Evolutionary conservation across 495 filamentous ascomycete species (phyloP).

Genomic region (Polyplosphaeria fusca): DNA sequence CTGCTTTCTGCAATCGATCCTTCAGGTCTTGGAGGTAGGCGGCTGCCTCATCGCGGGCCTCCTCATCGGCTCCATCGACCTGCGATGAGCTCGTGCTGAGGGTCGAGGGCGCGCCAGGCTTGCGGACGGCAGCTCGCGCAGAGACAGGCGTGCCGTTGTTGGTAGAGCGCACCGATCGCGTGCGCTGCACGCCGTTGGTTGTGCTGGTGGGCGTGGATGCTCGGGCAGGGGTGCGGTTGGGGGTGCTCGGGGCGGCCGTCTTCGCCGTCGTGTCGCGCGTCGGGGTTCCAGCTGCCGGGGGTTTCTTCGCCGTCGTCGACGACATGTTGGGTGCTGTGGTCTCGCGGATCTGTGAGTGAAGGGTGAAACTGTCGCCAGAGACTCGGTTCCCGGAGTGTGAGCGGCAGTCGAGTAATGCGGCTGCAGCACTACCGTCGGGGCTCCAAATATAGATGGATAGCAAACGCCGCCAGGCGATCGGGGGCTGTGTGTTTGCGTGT

Average conservation of each 20-base stretch:
- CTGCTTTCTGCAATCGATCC: slow-evolving; percentile 73
- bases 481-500: too few relatives aligned
- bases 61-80: slow-evolving; percentile 47
- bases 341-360: too few relatives aligned
- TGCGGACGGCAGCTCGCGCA: slow-evolving; percentile 34
- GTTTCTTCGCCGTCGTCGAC: slow-evolving; percentile 19
- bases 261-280: slow-evolving; percentile 12
- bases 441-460: too few relatives aligned
- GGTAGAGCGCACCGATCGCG: slow-evolving; percentile 20
- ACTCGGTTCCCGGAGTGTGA: too few relatives aligned
- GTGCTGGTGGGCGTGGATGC: slow-evolving; percentile 12
- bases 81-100: slow-evolving; percentile 34
- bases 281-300: slow-evolving; percentile 18
- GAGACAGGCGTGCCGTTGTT: slow-evolving; percentile 33
- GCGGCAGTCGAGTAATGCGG: too few relatives aligned
- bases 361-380: too few relatives aligned
- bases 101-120: slow-evolving; percentile 29
- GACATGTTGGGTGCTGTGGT: too few relatives aligned
- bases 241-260: slow-evolving; percentile 15
- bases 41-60: slow-evolving; percentile 66
- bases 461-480: too few relatives aligned
- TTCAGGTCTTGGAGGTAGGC: slow-evolving; percentile 82
- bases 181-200: slow-evolving; percentile 28
- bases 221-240: slow-evolving; percentile 16
- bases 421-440: too few relatives aligned